Conservation (phyloP, 495 filamentous ascomycete genomes). For the Penicillium argentinense region DNA sequence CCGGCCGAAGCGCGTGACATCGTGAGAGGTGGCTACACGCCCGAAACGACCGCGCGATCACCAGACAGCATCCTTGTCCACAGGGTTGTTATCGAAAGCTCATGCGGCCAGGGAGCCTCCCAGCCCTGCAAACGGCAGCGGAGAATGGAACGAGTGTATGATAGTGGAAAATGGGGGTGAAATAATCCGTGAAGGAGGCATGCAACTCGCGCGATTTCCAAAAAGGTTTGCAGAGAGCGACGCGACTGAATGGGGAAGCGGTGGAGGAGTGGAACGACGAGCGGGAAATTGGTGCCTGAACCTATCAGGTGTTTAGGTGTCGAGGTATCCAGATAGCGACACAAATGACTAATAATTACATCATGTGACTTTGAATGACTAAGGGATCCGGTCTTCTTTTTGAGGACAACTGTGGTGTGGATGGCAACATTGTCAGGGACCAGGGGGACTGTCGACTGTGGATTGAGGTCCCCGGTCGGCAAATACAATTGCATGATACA, state of each 20-base stretch:
- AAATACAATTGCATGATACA: no score
- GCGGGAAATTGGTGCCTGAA: no score
- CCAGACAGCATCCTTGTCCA: constrained; percentile 45
- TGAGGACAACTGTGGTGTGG: no score
- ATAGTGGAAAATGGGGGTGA: constrained; percentile 1
- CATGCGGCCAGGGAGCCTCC: constrained; percentile 25
- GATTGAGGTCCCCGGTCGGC: no score
- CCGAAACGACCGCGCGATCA: constrained; percentile 34
- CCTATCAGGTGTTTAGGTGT: no score
- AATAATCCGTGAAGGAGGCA: constrained; percentile 1
- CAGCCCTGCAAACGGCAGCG: constrained; percentile 11
- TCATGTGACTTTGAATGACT: no score
- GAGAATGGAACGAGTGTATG: constrained; percentile 1
- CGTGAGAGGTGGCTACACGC: constrained; percentile 49
- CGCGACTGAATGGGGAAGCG: constrained; percentile 6
- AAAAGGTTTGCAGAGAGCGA: constrained; percentile 8
- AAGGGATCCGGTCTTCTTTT: no score
- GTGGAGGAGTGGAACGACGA: not conserved
- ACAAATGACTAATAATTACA: no score
- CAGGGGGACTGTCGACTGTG: no score
- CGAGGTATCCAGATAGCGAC: no score
- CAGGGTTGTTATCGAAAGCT: constrained; percentile 20
- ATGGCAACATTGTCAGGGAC: no score
- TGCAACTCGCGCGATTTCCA: constrained; percentile 2
- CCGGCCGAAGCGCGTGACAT: constrained; percentile 83